These are phyloP conservation scores for Cyclotella sp. DNA, from an alignment of 108 stramenopile genomes.

Conservation along the genomic window DNA sequence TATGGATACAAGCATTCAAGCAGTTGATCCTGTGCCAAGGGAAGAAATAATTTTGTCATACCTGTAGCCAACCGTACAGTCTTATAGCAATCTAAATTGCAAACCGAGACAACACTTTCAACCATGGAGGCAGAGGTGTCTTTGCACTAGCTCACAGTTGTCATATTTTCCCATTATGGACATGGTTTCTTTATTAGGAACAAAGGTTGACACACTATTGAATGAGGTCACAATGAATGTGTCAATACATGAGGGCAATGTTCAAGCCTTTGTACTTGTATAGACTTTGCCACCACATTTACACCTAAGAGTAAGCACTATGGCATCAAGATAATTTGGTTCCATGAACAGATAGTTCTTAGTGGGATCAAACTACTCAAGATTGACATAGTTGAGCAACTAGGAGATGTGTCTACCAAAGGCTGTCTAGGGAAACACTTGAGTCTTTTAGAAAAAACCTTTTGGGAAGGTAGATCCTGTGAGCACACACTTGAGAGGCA, in stretches of 20 bases:
- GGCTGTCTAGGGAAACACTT: neutral
- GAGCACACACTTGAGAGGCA: too few species aligned
- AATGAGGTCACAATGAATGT: neutral
- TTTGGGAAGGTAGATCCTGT: too few species aligned
- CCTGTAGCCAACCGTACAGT: neutral
- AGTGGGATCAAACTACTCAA: neutral
- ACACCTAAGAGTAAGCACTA: neutral
- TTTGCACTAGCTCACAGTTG: neutral
- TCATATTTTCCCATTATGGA: neutral
- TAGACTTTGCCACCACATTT: neutral
- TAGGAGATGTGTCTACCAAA: neutral
- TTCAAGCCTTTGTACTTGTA: neutral
- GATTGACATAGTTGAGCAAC: neutral
- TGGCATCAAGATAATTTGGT: neutral
- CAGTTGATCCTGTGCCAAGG: neutral
- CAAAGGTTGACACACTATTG: too few species aligned
- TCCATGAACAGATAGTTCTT: neutral
- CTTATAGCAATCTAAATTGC: neutral
- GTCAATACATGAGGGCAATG: neutral
- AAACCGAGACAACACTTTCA: neutral
- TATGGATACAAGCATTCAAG: neutral
- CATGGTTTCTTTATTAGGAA: too few species aligned
- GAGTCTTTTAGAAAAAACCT: too few species aligned
- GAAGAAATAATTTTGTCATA: neutral
- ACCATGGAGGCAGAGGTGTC: neutral